Conservation (phyloP, 495 filamentous ascomycete species). For the Neurospora tetrasperma region DNA sequence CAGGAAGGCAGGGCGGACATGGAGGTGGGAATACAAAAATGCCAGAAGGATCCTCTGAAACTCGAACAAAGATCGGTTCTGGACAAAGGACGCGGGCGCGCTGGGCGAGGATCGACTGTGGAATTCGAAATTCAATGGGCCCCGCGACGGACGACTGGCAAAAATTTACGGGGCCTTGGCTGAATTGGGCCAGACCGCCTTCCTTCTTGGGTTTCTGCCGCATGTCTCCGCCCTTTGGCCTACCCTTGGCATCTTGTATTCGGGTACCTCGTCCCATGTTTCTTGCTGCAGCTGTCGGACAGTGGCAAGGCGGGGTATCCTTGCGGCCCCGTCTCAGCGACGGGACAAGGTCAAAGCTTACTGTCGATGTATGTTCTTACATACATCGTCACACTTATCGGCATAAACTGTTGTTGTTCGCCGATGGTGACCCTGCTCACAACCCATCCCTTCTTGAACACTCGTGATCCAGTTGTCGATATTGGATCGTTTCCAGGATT, state of each 20-base stretch:
- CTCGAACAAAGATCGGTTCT: background rate
- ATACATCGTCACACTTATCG: background rate
- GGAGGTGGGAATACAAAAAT: conserved; percentile 1
- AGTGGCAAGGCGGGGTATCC: background rate
- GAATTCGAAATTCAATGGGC: conserved; percentile 1
- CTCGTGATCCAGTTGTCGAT: background rate
- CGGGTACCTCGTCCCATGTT: background rate
- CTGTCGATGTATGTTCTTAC: background rate
- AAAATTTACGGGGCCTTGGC: conserved; percentile 4
- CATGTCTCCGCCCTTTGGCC: background rate
- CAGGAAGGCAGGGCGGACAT: conserved; percentile 32
- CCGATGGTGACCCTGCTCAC: background rate
- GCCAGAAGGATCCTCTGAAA: background rate
- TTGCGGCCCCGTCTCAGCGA: background rate
- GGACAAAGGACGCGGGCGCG: conserved; percentile 1
- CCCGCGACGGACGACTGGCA: background rate
- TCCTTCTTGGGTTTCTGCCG: conserved; percentile 9
- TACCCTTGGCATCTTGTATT: background rate
- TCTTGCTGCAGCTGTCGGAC: background rate
- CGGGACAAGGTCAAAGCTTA: background rate
- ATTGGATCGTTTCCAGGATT: background rate
- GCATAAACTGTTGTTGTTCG: background rate
- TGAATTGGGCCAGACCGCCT: conserved; percentile 11
- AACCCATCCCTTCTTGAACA: background rate
- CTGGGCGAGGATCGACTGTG: background rate